Evolutionary conservation across 2,329 filamentous ascomycete species (phyloP).

Genomic region (Paraphoma sp.): DNA sequence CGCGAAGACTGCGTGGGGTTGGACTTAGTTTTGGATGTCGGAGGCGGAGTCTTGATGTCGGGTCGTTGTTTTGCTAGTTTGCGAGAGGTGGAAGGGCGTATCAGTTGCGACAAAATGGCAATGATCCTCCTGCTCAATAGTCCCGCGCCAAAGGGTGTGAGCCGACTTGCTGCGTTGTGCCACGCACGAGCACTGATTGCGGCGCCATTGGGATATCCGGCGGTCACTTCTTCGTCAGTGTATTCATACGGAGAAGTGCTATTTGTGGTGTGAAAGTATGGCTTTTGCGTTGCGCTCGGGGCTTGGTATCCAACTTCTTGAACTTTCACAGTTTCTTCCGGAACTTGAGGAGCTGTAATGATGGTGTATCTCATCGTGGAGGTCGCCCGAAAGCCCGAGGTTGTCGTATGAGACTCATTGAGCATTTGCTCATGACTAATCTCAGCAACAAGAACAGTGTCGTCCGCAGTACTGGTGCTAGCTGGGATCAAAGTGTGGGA

Average conservation of each 20-base stretch:
- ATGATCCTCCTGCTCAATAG: not conserved
- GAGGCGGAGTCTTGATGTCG: not conserved
- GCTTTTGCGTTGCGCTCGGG: not conserved
- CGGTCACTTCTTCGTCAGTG: conserved; percentile 1
- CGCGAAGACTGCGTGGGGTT: not conserved
- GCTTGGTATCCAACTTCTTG: not conserved
- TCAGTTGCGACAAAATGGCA: not conserved
- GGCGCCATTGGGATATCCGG: not conserved
- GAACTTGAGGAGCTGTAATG: not conserved
- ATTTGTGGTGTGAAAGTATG: not conserved
- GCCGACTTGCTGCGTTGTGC: not conserved
- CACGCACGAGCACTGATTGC: not conserved
- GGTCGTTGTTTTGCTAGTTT: not conserved
- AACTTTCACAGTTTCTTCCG: not conserved
- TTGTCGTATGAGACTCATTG: no score
- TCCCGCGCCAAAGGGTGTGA: not conserved
- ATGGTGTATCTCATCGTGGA: not conserved
- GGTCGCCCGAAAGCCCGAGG: no score
- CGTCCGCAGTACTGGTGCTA: no score
- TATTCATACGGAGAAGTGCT: conserved; percentile 4
- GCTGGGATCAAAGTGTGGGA: no score
- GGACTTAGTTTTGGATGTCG: not conserved
- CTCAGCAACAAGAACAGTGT: no score
- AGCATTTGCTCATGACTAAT: no score
- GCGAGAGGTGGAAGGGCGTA: not conserved